Conservation (phyloP, 139 green algal species). For the Picochlorum sp. region DNA sequence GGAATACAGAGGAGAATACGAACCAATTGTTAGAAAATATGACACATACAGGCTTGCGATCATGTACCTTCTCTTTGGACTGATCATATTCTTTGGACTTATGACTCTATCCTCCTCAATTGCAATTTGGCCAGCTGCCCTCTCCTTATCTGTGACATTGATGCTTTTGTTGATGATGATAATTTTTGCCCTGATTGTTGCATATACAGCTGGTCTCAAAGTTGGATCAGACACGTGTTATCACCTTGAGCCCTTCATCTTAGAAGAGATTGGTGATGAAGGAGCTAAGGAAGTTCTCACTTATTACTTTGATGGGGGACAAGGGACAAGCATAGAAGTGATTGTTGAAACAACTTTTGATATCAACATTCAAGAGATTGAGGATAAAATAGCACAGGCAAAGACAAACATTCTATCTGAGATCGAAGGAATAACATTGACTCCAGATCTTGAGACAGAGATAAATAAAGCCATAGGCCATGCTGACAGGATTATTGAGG, state of each 20-base stretch:
- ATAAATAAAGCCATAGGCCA: not conserved
- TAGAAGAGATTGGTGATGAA: not conserved
- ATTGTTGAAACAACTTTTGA: not conserved
- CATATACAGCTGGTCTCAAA: slow-evolving; percentile 10
- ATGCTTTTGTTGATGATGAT: slow-evolving; percentile 6
- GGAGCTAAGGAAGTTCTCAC: not conserved
- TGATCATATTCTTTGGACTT: not conserved
- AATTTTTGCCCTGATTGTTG: not conserved
- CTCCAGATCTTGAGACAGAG: not conserved
- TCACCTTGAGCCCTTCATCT: slow-evolving; percentile 12
- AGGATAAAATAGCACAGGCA: not conserved
- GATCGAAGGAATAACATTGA: not conserved
- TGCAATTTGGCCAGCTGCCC: not conserved
- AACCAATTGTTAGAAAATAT: not conserved
- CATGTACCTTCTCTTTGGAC: slow-evolving; percentile 8
- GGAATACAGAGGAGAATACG: slow-evolving; percentile 2
- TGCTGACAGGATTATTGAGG: not conserved
- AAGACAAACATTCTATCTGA: not conserved
- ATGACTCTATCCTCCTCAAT: not conserved
- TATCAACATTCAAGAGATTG: not conserved
- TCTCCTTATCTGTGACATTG: slow-evolving; percentile 2
- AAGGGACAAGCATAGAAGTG: not conserved
- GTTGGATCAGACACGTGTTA: slow-evolving; percentile 1
- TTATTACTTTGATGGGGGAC: slow-evolving; percentile 1
- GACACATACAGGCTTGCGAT: not conserved